phyloP scores from a whole-genome alignment of 176 grass and related monocot species.

The Secale cereale region DNA sequence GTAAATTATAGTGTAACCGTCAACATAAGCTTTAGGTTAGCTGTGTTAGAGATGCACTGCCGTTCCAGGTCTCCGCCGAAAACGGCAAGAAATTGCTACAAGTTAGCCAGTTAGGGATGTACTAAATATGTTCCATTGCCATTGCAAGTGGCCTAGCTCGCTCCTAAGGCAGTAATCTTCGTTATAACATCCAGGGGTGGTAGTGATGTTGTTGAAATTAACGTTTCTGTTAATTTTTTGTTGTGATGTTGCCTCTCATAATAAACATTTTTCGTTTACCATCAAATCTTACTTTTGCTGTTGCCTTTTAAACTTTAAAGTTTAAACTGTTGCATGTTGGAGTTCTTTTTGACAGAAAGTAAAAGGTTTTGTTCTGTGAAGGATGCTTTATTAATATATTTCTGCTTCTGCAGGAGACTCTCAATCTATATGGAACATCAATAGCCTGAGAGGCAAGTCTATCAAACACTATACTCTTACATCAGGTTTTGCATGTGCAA shows the following conservation, averaged over 20 bases:
- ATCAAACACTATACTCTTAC: constrained; percentile 56
- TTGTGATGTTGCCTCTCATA: neutral
- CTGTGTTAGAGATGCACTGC: constrained; percentile 13
- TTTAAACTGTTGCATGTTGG: neutral
- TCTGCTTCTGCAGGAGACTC: constrained; percentile 68
- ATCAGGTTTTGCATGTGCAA: constrained; percentile 84
- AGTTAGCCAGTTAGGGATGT: neutral
- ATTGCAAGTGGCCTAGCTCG: neutral
- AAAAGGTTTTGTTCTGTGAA: neutral
- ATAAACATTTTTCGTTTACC: constrained; percentile 14
- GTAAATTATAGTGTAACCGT: neutral
- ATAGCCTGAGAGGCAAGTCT: constrained; percentile 77
- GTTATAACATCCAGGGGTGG: neutral
- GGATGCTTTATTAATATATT: constrained; percentile 19
- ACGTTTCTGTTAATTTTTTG: neutral
- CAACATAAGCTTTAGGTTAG: neutral
- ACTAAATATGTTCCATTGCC: neutral
- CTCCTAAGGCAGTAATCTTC: neutral
- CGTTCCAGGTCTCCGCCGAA: neutral
- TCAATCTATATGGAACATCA: constrained; percentile 85
- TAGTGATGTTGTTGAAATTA: neutral
- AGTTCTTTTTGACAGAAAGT: neutral
- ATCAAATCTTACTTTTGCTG: constrained; percentile 17
- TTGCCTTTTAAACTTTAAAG: neutral
- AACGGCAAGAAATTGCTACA: neutral